These are phyloP conservation scores for Amoebophrya sp. DNA, from an alignment of 169 alveolate species.

Conservation along the genomic window DNA sequence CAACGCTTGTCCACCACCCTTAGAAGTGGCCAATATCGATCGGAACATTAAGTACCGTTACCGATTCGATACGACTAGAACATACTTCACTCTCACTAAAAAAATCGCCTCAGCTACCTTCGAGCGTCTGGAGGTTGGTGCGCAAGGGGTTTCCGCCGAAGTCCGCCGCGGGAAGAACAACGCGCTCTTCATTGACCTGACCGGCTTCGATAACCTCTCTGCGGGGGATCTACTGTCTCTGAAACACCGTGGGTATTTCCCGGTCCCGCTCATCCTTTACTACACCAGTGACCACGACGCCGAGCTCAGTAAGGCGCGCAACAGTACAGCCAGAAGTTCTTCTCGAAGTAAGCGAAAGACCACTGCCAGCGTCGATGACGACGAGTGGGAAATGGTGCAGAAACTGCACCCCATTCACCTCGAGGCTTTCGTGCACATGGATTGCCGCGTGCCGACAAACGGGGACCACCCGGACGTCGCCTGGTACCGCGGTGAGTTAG, in stretches of 20 bases:
- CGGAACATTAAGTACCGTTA: no score
- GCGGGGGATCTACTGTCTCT: background rate
- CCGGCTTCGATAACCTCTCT: background rate
- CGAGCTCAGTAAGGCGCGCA: background rate
- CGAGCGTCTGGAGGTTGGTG: no score
- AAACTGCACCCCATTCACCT: background rate
- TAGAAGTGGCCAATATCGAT: no score
- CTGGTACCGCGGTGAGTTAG: background rate
- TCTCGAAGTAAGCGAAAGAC: no score
- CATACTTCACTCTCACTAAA: no score
- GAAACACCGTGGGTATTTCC: background rate
- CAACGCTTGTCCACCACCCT: no score
- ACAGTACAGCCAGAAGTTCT: no score
- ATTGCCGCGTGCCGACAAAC: background rate
- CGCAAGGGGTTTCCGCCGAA: no score
- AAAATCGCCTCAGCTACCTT: no score
- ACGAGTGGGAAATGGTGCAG: background rate
- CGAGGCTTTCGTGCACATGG: background rate
- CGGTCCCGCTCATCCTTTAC: background rate
- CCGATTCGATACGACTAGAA: no score
- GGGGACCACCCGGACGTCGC: background rate
- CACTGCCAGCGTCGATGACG: background rate
- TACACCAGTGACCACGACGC: background rate
- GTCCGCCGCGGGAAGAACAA: background rate
- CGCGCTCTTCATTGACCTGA: background rate